These are phyloP conservation scores for Colletotrichum sublineola DNA, from an alignment of 2,329 filamentous ascomycete species.

Conservation along the genomic window DNA sequence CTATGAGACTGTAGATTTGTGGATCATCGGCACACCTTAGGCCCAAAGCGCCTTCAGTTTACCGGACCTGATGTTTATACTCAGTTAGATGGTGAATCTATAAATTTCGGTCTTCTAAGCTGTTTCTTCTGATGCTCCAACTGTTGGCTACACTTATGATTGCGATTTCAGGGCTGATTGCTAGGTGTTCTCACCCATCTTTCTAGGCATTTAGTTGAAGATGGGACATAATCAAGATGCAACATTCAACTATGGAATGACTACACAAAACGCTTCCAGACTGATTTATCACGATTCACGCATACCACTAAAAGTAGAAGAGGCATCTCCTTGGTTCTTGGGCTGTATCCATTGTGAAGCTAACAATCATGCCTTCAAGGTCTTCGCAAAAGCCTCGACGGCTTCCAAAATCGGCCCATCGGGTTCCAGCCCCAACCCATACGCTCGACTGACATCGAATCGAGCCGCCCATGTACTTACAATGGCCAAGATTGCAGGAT, in stretches of 20 bases:
- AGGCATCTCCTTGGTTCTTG: background rate
- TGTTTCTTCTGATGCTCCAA: too few species aligned
- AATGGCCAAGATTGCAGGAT: constrained; percentile 61
- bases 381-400: constrained; percentile 33
- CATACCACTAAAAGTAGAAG: background rate
- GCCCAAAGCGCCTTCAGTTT: background rate
- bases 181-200: background rate
- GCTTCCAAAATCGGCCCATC: constrained; percentile 51
- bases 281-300: background rate
- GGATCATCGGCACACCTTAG: too few species aligned
- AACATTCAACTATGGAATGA: background rate
- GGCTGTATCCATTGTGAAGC: background rate
- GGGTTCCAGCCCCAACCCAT: constrained; percentile 62
- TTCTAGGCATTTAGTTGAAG: background rate
- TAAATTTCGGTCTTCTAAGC: background rate
- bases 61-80: accelerated
- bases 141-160: background rate
- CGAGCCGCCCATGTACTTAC: constrained; percentile 66
- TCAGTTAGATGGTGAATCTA: background rate
- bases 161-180: too few species aligned
- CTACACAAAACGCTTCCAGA: background rate
- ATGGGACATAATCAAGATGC: background rate
- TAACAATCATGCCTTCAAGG: constrained; percentile 6
- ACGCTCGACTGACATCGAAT: constrained; percentile 65
- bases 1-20: background rate